Conservation (phyloP, 352 stramenopile genomes). For the Globisporangium sylvaticum region DNA sequence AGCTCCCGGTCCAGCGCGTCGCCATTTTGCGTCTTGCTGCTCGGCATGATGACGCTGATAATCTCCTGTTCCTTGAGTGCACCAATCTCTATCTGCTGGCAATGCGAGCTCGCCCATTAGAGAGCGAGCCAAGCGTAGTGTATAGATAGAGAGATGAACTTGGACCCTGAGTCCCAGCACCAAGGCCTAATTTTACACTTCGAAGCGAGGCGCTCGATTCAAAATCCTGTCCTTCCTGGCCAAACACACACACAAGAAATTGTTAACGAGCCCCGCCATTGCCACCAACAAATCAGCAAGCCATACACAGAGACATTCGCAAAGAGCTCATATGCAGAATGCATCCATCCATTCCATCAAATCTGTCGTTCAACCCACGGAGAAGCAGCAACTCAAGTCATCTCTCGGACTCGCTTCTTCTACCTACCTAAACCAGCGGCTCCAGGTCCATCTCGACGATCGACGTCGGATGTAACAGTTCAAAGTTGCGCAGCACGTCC, state of each 20-base stretch:
- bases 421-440: slow-evolving; percentile 90
- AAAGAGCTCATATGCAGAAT: background rate
- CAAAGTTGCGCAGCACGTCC: slow-evolving; percentile 97
- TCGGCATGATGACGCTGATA: background rate
- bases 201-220: background rate
- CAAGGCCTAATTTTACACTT: background rate
- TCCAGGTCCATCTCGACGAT: slow-evolving; percentile 98
- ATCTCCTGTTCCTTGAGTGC: background rate
- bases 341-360: slow-evolving; percentile 6
- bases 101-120: background rate
- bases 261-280: background rate
- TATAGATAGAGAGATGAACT: background rate
- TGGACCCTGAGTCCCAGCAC: background rate
- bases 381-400: background rate
- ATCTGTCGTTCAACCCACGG: background rate
- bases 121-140: background rate
- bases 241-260: background rate
- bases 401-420: slow-evolving; percentile 1
- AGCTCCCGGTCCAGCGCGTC: slow-evolving; percentile 69
- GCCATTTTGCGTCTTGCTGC: slow-evolving; percentile 17
- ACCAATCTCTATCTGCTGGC: background rate
- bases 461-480: slow-evolving; percentile 95
- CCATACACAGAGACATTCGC: background rate
- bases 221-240: background rate
- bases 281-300: background rate